phyloP scores from a whole-genome alignment of 2,329 filamentous ascomycete genomes.

The Cyclaneusma minus region DNA sequence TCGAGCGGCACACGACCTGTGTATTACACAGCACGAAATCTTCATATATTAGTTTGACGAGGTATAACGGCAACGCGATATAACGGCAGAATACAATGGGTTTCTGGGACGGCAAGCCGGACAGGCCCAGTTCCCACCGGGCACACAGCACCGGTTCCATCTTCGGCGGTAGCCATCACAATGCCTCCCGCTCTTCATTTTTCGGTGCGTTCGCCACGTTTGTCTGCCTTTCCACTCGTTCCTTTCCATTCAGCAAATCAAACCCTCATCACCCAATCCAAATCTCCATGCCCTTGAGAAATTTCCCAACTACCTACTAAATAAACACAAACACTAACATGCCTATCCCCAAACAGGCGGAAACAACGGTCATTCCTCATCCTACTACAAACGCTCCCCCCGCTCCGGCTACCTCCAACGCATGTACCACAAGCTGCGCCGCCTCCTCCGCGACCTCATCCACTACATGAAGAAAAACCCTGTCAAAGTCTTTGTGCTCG shows the following conservation, averaged over 20 bases:
- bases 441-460: constrained; percentile 65
- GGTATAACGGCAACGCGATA: too few relatives aligned
- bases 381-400: constrained; percentile 68
- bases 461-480: constrained; percentile 74
- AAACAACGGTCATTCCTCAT: constrained; percentile 43
- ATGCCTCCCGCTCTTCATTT: constrained; percentile 28
- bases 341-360: constrained; percentile 11
- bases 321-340: constrained; percentile 2
- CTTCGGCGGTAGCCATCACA: constrained; percentile 26
- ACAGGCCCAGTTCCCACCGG: too few relatives aligned
- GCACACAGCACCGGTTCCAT: constrained; percentile 27
- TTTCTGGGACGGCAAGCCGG: too few relatives aligned
- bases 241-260: too few relatives aligned
- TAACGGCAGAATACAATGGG: too few relatives aligned
- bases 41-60: too few relatives aligned
- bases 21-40: too few relatives aligned
- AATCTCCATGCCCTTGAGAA: too few relatives aligned
- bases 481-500: constrained; percentile 71
- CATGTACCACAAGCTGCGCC: constrained; percentile 59
- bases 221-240: too few relatives aligned
- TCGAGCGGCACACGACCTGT: too few relatives aligned
- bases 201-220: constrained; percentile 29
- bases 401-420: constrained; percentile 64
- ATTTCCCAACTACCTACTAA: constrained; percentile 15
- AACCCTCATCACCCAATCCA: too few relatives aligned